Evolutionary conservation across 306 rosid species (phyloP).

Genomic region (Vicia faba): DNA sequence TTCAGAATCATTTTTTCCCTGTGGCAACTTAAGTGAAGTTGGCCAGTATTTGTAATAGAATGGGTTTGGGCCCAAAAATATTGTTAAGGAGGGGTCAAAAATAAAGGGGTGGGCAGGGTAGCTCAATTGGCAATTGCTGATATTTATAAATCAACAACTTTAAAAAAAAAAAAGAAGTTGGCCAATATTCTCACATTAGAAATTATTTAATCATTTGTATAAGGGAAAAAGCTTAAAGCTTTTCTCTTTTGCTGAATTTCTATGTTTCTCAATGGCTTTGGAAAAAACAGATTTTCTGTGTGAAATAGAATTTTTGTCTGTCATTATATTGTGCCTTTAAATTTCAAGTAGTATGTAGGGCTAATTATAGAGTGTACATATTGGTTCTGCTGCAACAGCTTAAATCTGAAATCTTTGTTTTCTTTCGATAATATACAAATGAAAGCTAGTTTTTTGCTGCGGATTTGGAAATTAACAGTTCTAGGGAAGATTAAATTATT

Average conservation of each 20-base stretch:
- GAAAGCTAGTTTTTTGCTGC: not conserved
- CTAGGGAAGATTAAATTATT: not conserved
- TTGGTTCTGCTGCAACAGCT: not conserved
- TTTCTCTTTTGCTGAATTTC: not conserved
- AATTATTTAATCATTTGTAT: not conserved
- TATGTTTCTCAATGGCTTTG: slow-evolving; percentile 14
- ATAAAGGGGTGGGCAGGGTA: no score
- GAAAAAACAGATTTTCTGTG: slow-evolving; percentile 1
- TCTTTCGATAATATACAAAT: not conserved
- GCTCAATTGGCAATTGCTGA: no score
- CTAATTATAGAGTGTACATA: not conserved
- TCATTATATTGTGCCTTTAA: not conserved
- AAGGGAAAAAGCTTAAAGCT: not conserved
- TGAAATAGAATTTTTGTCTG: not conserved
- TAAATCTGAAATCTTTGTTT: not conserved
- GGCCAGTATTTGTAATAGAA: no score
- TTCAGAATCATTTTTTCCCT: not conserved
- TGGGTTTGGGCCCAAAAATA: no score
- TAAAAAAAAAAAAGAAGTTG: no score
- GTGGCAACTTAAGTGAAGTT: not conserved
- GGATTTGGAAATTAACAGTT: not conserved
- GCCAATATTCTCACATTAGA: not conserved
- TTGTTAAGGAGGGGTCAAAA: no score
- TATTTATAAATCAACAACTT: no score
- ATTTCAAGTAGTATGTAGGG: not conserved